phyloP scores from a whole-genome alignment of 2,329 filamentous ascomycete genomes.

The Macrophomina pseudophaseolina region DNA sequence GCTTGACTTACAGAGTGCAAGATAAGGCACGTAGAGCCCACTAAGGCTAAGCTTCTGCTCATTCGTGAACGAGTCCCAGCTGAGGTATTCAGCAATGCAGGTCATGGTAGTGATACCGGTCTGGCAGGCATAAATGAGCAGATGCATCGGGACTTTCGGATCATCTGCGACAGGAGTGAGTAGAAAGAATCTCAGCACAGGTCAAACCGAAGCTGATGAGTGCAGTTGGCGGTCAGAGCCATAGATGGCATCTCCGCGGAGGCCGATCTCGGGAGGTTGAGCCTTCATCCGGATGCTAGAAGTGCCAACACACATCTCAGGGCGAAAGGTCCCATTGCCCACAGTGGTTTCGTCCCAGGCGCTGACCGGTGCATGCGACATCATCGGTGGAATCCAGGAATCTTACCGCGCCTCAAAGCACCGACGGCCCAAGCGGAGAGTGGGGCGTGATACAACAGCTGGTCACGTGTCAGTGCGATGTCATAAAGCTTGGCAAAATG shows the following conservation, averaged over 20 bases:
- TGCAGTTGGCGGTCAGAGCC: too few relatives aligned
- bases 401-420: constrained; percentile 57
- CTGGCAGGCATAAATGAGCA: constrained; percentile 65
- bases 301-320: too few relatives aligned
- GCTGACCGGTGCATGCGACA: constrained; percentile 26
- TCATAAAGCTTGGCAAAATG: constrained; percentile 12
- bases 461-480: constrained; percentile 7
- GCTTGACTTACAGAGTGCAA: constrained; percentile 28
- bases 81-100: constrained; percentile 65
- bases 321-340: too few relatives aligned
- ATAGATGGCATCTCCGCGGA: too few relatives aligned
- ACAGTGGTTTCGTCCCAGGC: too few relatives aligned
- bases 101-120: constrained; percentile 66
- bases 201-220: too few relatives aligned
- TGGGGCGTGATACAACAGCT: constrained; percentile 63
- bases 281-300: too few relatives aligned
- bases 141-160: constrained; percentile 62
- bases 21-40: constrained; percentile 47
- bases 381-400: neutral
- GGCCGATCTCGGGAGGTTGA: neutral
- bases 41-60: constrained; percentile 39
- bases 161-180: constrained; percentile 52
- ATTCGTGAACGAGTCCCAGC: constrained; percentile 50
- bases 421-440: constrained; percentile 64
- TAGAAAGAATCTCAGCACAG: neutral